phyloP scores from a whole-genome alignment of 768 basidiomycete species.

The Tylopilus rubrobrunneus region DNA sequence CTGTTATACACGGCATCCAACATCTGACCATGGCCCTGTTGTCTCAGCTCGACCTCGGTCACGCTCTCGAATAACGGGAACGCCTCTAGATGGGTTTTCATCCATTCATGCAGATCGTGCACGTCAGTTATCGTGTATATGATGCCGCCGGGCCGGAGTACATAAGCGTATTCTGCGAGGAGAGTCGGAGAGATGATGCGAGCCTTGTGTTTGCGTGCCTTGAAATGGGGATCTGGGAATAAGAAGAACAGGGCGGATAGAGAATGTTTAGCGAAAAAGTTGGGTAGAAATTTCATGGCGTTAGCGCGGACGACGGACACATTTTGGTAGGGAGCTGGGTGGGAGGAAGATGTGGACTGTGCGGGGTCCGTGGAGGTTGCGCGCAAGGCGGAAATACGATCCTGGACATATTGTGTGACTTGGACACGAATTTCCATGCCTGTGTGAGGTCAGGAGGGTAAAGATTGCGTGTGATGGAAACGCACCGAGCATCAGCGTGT shows the following conservation, averaged over 20 bases:
- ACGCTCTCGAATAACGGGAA: conserved; percentile 87
- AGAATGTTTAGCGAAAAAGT: conserved; percentile 90
- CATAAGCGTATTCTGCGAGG: conserved; percentile 95
- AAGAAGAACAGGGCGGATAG: conserved; percentile 94
- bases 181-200: conserved; percentile 98
- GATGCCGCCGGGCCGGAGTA: conserved; percentile 88
- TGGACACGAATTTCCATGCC: conserved; percentile 97
- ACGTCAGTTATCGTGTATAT: conserved; percentile 99
- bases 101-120: conserved; percentile 91
- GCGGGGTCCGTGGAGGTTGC: conserved; percentile 40
- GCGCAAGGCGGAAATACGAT: conserved; percentile 92
- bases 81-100: conserved; percentile 80
- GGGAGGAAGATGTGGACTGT: conserved; percentile 20
- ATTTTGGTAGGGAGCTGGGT: conserved; percentile 67
- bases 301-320: conserved; percentile 93
- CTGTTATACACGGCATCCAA: conserved; percentile 78
- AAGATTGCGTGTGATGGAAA: conserved; percentile 7
- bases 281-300: conserved; percentile 97
- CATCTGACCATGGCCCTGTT: conserved; percentile 69
- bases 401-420: conserved; percentile 93
- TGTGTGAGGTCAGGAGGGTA: conserved; percentile 28
- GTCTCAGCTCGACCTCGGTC: conserved; percentile 70
- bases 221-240: conserved; percentile 99
- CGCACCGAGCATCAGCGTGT: conserved; percentile 90
- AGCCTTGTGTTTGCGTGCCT: conserved; percentile 96